A percentile compares a stretch with the other conserved stretches of the same genome.
phyloP scores from a whole-genome alignment of 2,329 filamentous ascomycete species.

The Sclerotinia nivalis region DNA sequence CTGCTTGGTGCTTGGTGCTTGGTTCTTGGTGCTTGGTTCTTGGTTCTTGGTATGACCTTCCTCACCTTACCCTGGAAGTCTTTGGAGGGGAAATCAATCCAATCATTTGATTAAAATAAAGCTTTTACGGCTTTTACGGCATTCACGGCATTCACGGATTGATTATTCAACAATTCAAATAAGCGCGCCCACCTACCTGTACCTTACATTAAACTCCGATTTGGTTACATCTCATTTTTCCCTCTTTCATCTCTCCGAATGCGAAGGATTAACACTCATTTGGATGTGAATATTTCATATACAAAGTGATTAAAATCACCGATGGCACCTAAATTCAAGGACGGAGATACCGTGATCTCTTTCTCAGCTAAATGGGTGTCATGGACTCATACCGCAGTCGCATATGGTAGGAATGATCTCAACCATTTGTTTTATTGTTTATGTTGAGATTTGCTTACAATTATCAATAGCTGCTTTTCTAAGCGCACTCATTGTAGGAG shows the following conservation, averaged over 20 bases:
- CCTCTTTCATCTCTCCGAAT: slow-evolving; percentile 30
- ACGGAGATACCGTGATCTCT: slow-evolving; percentile 59
- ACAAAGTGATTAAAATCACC: slow-evolving; percentile 26
- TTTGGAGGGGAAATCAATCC: background rate
- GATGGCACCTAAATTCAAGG: slow-evolving; percentile 59
- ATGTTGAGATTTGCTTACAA: slow-evolving; percentile 27
- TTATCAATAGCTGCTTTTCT: slow-evolving; percentile 69
- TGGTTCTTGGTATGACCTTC: background rate
- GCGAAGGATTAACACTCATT: slow-evolving; percentile 35
- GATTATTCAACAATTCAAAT: background rate
- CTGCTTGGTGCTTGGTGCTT: no score
- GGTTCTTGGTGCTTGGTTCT: background rate
- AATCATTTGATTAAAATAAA: background rate
- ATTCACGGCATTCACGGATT: slow-evolving; percentile 1
- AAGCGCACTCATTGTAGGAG: slow-evolving; percentile 79
- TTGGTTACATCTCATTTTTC: background rate
- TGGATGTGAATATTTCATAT: slow-evolving; percentile 36
- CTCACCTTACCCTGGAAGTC: background rate
- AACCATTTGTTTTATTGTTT: background rate
- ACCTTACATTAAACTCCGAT: slow-evolving; percentile 15
- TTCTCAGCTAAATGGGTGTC: slow-evolving; percentile 90
- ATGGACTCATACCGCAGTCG: slow-evolving; percentile 79
- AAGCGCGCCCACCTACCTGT: slow-evolving; percentile 7
- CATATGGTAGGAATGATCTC: slow-evolving; percentile 63
- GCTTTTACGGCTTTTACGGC: background rate